Percentiles rank a stretch among this genome's conserved stretches.
Evolutionary conservation across 2,329 filamentous ascomycete species (phyloP).

Genomic region (Colletotrichum australisinense): DNA sequence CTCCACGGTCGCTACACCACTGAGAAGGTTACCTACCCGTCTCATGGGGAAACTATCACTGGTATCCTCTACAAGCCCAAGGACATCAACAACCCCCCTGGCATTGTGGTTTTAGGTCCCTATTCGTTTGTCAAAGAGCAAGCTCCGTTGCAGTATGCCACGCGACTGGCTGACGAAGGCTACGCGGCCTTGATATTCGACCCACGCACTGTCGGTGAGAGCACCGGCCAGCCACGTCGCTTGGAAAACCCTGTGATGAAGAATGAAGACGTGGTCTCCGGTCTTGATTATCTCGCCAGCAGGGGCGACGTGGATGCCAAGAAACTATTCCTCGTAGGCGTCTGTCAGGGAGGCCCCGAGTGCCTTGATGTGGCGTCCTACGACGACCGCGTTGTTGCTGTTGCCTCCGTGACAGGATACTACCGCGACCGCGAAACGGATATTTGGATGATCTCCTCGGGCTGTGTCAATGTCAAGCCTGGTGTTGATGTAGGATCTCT

Average conservation of each 20-base stretch:
- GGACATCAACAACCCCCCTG: no score
- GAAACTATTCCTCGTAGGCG: conserved; percentile 40
- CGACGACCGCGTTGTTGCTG: conserved; percentile 38
- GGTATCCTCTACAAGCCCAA: no score
- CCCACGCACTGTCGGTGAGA: conserved; percentile 45
- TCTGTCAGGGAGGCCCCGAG: conserved; percentile 45
- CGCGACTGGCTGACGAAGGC: conserved; percentile 45
- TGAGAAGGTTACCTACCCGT: no score
- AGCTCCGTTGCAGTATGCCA: conserved; percentile 44
- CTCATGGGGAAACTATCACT: no score
- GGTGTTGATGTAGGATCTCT: no score
- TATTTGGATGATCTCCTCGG: no score
- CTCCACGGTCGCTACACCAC: no score
- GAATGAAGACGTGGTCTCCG: no score
- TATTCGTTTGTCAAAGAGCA: conserved; percentile 46
- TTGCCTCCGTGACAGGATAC: conserved; percentile 35
- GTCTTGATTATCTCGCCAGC: no score
- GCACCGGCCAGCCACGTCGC: conserved; percentile 43
- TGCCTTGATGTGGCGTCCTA: conserved; percentile 44
- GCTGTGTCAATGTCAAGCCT: no score
- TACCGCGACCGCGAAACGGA: no score
- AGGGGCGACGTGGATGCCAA: no score
- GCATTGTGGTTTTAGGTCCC: conserved; percentile 39
- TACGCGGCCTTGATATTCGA: conserved; percentile 46
- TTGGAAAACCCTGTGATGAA: conserved; percentile 36